Evolutionary conservation across 805 yeast genomes (phyloP), one percentile per base, ranked within the genome.

Genomic region (Diddensiella caesifluorescens): DNA sequence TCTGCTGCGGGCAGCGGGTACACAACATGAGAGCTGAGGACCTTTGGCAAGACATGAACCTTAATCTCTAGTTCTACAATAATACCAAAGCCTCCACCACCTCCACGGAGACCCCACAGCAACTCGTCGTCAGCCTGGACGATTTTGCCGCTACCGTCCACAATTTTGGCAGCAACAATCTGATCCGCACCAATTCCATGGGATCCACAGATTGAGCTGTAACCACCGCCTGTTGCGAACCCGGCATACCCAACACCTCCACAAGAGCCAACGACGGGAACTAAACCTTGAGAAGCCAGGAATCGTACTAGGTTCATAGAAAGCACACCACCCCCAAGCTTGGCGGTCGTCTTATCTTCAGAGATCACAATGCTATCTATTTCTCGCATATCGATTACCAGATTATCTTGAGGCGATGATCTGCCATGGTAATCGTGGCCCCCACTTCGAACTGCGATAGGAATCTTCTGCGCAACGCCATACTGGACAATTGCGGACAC

Each of bases 31-130:
- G 18, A 15, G 13, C 12, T 19, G 13, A 28, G 32, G 13, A 28
- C 16, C 6, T 28, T 28, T n/a, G n/a, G 18, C 13, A 6, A n/a
- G 18, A 13, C 6, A 19, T 28, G 13, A 28, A 28, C 32, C 13
- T 28, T 28, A 7, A 28, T 28, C 7, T 13, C 32, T 19, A 28
- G n/a, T 15, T 7, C 5, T 6, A 28, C 32, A n/a, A 28, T 28
- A 7, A 28, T 19, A 5, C 32, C 32, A 28, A 28, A 28, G 32
- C 16, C 16, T 28, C 32, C 32, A 5, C 32, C 32, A 5, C 19
- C 32, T 6, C 32, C 32, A 6, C 13, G 6, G 32, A 28, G n/a
- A 7, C 32, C 32, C 32, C 32, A 28, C 32, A 28, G 5, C 32
- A 28, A n/a, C 13, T 28, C 32, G 7, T 28, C 32, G 32, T 28